Evolutionary conservation across 2,329 filamentous ascomycete genomes (phyloP).

Genomic region (Graphiopsis chlorocephala): DNA sequence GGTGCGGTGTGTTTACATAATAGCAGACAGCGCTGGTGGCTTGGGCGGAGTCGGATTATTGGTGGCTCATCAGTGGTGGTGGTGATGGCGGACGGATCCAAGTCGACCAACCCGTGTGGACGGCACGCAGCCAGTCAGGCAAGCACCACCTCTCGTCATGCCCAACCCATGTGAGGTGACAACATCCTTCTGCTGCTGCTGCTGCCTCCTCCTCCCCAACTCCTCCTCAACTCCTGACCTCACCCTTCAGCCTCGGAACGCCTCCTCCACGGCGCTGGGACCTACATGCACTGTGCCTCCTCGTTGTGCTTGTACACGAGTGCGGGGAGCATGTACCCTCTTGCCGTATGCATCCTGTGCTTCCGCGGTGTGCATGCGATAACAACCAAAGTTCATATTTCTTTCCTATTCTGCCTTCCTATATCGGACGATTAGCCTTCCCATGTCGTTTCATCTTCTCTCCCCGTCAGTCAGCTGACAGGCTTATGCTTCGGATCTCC

Average conservation of each 20-base stretch:
- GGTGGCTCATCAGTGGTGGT: not conserved
- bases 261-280: constrained; percentile 12
- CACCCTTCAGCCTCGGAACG: not conserved
- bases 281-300: not conserved
- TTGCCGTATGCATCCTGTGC: not conserved
- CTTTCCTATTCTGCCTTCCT: not conserved
- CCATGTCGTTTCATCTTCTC: not conserved
- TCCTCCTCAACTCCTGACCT: not conserved
- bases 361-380: not conserved
- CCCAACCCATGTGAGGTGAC: not conserved
- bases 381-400: not conserved
- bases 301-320: not conserved
- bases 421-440: not conserved
- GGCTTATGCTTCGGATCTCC: not conserved
- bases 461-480: not conserved
- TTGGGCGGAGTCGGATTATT: not conserved
- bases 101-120: not conserved
- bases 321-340: constrained; percentile 7
- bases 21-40: constrained; percentile 4
- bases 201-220: not conserved
- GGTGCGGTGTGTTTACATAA: not conserved
- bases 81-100: not conserved
- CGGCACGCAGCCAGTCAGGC: not conserved
- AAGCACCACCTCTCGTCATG: not conserved
- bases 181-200: not conserved